These are phyloP conservation scores for Fraxinus nigra DNA, from an alignment of 305 asterid genomes.

Conservation along the genomic window DNA sequence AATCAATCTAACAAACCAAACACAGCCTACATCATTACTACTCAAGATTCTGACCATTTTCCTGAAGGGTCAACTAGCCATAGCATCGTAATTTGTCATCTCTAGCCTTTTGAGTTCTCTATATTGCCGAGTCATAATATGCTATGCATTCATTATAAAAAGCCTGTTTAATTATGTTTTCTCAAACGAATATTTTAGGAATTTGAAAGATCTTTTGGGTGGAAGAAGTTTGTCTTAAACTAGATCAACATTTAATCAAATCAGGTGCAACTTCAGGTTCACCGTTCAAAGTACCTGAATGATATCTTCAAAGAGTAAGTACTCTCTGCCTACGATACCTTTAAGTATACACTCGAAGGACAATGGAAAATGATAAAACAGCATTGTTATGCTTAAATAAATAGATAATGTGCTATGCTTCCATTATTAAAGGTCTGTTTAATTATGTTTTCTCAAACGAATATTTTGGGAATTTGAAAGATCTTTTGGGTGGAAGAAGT, in stretches of 20 bases:
- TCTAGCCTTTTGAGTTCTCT: background rate
- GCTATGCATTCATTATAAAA: background rate
- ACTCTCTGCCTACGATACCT: background rate
- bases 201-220: background rate
- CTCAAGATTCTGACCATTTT: background rate
- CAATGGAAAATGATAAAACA: background rate
- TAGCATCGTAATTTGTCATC: background rate
- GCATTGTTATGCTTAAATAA: constrained; percentile 4
- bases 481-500: background rate
- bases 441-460: background rate
- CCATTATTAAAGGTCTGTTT: background rate
- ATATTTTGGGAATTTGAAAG: background rate
- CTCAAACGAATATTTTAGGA: background rate
- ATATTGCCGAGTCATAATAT: background rate
- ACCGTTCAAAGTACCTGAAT: constrained; percentile 51
- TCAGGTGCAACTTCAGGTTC: constrained; percentile 6
- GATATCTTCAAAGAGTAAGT: background rate
- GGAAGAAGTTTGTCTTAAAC: constrained; percentile 7
- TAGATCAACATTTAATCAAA: constrained; percentile 6
- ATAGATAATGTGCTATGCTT: background rate
- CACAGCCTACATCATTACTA: background rate
- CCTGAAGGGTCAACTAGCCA: background rate
- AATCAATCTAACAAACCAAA: constrained; percentile 1
- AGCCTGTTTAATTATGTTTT: too few species aligned
- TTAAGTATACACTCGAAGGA: background rate